Conservation (phyloP, 306 rosid genomes). For the Citrullus amarus region DNA sequence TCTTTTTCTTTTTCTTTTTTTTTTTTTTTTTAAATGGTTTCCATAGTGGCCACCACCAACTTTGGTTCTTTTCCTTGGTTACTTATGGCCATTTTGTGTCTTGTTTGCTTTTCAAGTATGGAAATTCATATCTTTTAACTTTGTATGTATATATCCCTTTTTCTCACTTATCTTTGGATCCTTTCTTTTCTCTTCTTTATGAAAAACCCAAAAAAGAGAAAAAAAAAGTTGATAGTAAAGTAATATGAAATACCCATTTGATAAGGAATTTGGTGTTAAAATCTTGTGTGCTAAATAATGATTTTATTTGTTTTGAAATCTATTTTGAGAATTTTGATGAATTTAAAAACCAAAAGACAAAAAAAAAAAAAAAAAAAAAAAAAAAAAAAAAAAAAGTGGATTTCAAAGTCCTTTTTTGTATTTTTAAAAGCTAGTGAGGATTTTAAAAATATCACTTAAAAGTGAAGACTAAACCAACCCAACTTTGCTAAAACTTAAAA, state of each 20-base stretch:
- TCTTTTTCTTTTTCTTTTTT: too few relatives aligned
- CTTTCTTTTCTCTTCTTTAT: background rate
- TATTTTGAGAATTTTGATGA: too few relatives aligned
- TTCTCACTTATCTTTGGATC: background rate
- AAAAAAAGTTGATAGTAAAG: background rate
- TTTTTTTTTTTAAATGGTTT: background rate
- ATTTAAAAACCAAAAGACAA: too few relatives aligned
- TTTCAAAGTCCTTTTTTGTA: too few relatives aligned
- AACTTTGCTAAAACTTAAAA: background rate
- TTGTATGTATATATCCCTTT: background rate
- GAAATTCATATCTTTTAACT: background rate
- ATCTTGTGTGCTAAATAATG: background rate
- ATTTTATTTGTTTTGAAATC: too few relatives aligned
- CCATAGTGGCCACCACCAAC: background rate
- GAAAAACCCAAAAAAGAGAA: background rate
- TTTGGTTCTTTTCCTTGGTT: background rate
- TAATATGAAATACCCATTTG: background rate
- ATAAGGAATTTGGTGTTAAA: background rate
- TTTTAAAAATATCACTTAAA: too few relatives aligned
- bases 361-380: too few relatives aligned
- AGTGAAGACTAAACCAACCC: too few relatives aligned
- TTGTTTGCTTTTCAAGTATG: background rate
- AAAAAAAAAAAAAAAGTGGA: too few relatives aligned
- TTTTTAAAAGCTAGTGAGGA: too few relatives aligned
- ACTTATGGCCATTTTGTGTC: slow-evolving; percentile 3